phyloP scores from a whole-genome alignment of 164 flowering plant species.

The Dillenia turbinata region DNA sequence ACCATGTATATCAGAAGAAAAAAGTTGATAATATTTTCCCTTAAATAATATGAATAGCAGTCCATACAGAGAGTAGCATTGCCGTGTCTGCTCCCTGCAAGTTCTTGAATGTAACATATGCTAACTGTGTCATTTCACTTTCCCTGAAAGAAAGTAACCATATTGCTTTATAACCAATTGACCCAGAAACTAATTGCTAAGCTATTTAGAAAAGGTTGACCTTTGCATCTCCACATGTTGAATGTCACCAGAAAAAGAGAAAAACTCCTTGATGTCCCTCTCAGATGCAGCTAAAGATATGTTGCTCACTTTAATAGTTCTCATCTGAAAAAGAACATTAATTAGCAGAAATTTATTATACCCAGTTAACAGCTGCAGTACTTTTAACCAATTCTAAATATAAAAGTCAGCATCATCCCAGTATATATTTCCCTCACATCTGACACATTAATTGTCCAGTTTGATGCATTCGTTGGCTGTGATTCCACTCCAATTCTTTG shows the following conservation, averaged over 20 bases:
- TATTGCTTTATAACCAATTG: background rate
- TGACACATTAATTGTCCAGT: constrained; percentile 51
- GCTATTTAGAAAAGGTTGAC: constrained; percentile 20
- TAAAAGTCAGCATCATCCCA: background rate
- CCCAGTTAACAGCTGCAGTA: too few relatives aligned
- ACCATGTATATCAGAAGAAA: too few relatives aligned
- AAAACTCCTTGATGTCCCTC: constrained; percentile 59
- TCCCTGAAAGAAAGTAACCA: constrained; percentile 35
- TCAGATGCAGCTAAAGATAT: constrained; percentile 46
- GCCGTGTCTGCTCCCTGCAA: constrained; percentile 84
- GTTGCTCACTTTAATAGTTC: constrained; percentile 65
- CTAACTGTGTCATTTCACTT: constrained; percentile 43
- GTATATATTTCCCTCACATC: constrained; percentile 35
- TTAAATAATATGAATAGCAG: background rate
- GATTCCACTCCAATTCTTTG: constrained; percentile 17
- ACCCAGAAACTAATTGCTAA: background rate
- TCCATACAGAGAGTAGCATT: constrained; percentile 48
- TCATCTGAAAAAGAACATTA: constrained; percentile 33
- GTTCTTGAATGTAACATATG: constrained; percentile 79
- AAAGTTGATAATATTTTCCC: too few relatives aligned
- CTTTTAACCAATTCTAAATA: too few relatives aligned
- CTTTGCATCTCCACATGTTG: constrained; percentile 61
- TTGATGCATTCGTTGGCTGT: constrained; percentile 20
- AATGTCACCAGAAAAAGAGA: constrained; percentile 76
- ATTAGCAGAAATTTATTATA: too few relatives aligned